Evolutionary conservation across 2,329 filamentous ascomycete genomes (phyloP).

Genomic region (Fusarium napiforme): DNA sequence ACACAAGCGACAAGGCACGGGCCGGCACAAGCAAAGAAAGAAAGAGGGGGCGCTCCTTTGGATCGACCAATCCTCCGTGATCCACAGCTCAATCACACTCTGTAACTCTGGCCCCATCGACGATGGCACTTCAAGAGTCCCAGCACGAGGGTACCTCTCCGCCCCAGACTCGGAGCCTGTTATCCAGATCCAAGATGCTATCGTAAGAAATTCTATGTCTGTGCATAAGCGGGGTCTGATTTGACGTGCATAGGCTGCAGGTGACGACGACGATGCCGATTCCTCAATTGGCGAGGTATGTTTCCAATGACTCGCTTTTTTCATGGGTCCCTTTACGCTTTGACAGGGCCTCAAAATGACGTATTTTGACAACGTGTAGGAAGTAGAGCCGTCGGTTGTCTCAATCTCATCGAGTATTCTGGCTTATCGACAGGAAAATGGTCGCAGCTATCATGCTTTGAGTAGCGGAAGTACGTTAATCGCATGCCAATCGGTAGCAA

Average conservation of each 20-base stretch:
- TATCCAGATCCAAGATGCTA: neutral
- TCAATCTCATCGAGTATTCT: neutral
- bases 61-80: neutral
- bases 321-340: neutral
- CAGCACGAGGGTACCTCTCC: neutral
- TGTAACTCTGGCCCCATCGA: neutral
- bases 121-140: neutral
- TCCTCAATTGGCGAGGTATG: neutral
- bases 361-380: neutral
- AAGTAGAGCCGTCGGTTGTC: neutral
- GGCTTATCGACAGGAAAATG: neutral
- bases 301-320: neutral
- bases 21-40: neutral
- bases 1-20: neutral
- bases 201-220: neutral
- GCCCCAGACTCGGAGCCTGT: neutral
- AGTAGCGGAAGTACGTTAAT: neutral
- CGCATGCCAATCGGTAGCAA: accelerated
- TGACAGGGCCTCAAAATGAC: neutral
- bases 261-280: neutral
- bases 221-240: neutral
- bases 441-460: neutral
- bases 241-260: neutral
- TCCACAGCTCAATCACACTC: neutral
- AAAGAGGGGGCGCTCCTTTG: neutral